Percentiles rank a stretch among this genome's conserved stretches.
Evolutionary conservation across 139 green algal genomes (phyloP).

Genomic region (Haematococcus sp.): DNA sequence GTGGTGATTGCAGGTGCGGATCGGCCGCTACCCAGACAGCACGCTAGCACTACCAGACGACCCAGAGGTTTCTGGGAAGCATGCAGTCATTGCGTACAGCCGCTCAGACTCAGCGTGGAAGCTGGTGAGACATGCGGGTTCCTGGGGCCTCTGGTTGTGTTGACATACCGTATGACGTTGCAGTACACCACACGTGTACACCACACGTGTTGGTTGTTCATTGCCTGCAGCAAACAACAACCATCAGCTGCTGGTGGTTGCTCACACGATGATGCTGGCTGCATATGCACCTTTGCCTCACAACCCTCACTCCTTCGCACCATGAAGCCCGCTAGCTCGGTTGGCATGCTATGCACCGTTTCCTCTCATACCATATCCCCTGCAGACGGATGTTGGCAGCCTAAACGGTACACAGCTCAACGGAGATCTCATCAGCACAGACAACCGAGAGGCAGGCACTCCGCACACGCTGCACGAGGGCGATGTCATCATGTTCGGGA

Average conservation of each 20-base stretch:
- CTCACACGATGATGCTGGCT: too few relatives aligned
- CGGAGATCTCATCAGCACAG: slow-evolving; percentile 49
- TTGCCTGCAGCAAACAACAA: too few relatives aligned
- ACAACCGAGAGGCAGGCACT: slow-evolving; percentile 44
- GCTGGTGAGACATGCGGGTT: slow-evolving; percentile 25
- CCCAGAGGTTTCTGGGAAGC: slow-evolving; percentile 66
- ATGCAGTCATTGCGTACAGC: slow-evolving; percentile 58
- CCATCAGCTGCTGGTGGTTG: too few relatives aligned
- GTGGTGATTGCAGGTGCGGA: slow-evolving; percentile 40
- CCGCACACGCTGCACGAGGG: slow-evolving; percentile 17
- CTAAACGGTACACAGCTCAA: slow-evolving; percentile 78
- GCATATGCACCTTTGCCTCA: too few relatives aligned
- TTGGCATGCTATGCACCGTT: too few relatives aligned
- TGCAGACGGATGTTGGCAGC: slow-evolving; percentile 58
- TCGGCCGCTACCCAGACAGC: slow-evolving; percentile 55
- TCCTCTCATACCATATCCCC: too few relatives aligned
- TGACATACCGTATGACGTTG: too few relatives aligned
- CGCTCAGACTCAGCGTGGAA: slow-evolving; percentile 13
- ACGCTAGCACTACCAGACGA: slow-evolving; percentile 52
- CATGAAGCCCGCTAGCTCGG: too few relatives aligned
- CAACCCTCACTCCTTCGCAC: too few relatives aligned
- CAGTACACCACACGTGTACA: too few relatives aligned
- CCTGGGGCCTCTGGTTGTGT: too few relatives aligned
- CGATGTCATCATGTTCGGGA: slow-evolving; percentile 35
- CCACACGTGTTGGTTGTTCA: too few relatives aligned